Evolutionary conservation across 768 basidiomycete species (phyloP), one percentile per base, ranked within the genome.

Genomic region (Phylloporus sp.): DNA sequence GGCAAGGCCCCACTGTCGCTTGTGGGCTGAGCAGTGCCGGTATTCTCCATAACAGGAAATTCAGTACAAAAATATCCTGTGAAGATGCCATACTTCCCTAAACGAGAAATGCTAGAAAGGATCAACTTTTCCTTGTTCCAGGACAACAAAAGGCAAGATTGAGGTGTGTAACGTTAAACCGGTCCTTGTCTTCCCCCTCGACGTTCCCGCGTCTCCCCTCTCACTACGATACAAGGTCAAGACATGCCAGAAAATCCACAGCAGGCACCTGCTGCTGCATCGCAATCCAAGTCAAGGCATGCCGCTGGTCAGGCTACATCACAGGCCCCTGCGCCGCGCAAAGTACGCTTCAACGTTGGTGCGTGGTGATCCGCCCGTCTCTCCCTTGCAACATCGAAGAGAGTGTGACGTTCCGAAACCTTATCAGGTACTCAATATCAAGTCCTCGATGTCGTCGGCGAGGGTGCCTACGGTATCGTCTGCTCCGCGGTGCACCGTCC

Each of bases 401-500:
- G 14, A 13, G 6, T 21, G 40, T 44, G 37, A 43, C 50, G 20
- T 38, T 32, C 26, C 15, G 20, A 23, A n/a, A 39, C 38, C 11
- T 18, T n/a, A 15, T 38, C 51, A 82, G 85, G 85, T 33, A 80
- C 81, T 28, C 84, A 86, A 68, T 91, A 90, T 60, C 82, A 89
- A 64, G 85, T 90, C 22, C 78, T 89, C 54, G 86, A 89, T 71
- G 84, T 89, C 60, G 86, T 93, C 46, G 88, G 89, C 39, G 89
- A 91, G 64, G 89, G 92, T 21, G 92, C 92, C 42, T 94, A 95
- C 62, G 95, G 95, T 41, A 88, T 95, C 60, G 94, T 97, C 50
- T 92, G 89, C 68, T 94, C 93, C 20, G 94, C 94, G 5, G 72
- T 93, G 4, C 93, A 98, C 63, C 66, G 81, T 51, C 84, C 90